Conservation (phyloP, 2,329 filamentous ascomycete species). For the Corniculantispora saksenae region DNA sequence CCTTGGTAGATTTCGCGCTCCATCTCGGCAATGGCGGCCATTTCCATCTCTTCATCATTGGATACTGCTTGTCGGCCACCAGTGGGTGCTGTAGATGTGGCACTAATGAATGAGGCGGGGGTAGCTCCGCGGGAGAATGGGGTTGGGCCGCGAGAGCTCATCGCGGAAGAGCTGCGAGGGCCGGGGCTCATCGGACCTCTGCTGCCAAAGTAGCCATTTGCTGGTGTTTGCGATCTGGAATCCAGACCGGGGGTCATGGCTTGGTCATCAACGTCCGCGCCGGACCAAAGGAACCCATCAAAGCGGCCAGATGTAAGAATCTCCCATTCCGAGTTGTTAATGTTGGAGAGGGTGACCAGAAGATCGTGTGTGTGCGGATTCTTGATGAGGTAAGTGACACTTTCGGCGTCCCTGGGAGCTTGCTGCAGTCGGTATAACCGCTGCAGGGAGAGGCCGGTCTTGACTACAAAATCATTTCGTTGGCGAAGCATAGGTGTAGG, state of each 20-base stretch:
- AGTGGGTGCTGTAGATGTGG: slow-evolving; percentile 44
- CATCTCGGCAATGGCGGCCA: slow-evolving; percentile 84
- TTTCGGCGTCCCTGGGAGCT: slow-evolving; percentile 80
- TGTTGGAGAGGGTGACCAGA: slow-evolving; percentile 81
- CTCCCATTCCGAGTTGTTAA: slow-evolving; percentile 93
- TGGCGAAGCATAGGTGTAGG: slow-evolving; percentile 68
- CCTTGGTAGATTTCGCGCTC: slow-evolving; percentile 90
- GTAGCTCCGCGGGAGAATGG: slow-evolving; percentile 59
- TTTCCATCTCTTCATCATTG: slow-evolving; percentile 91
- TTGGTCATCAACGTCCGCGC: slow-evolving; percentile 66
- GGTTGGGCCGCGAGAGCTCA: slow-evolving; percentile 48
- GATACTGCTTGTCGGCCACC: slow-evolving; percentile 66
- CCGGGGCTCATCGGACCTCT: slow-evolving; percentile 41
- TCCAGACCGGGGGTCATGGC: slow-evolving; percentile 41
- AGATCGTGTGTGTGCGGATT: slow-evolving; percentile 82
- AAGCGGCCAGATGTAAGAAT: slow-evolving; percentile 92
- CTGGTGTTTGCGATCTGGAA: slow-evolving; percentile 58
- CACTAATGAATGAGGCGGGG: slow-evolving; percentile 59
- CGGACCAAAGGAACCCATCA: slow-evolving; percentile 93
- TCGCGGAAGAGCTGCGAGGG: slow-evolving; percentile 42
- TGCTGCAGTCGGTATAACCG: slow-evolving; percentile 76
- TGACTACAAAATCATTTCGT: slow-evolving; percentile 72
- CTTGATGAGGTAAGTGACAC: slow-evolving; percentile 81
- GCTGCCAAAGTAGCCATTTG: slow-evolving; percentile 46
- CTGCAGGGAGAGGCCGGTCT: slow-evolving; percentile 77